Conservation (phyloP, 163 green algal species). For the Chlamydomonas reinhardtii region DNA sequence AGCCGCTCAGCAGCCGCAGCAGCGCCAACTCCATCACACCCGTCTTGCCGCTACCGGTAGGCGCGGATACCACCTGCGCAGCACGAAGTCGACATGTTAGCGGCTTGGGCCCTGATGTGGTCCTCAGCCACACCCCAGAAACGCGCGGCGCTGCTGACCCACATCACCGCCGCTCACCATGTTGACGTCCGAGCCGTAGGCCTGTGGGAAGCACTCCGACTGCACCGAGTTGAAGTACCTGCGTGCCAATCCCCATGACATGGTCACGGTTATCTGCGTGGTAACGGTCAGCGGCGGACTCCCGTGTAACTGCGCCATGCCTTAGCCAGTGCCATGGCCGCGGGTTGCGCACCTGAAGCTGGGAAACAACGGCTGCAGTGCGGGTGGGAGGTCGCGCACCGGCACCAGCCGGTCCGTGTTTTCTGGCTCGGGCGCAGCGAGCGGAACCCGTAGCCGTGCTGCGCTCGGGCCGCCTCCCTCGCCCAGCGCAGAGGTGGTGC, state of each 20-base stretch:
- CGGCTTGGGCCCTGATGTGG: too few relatives aligned
- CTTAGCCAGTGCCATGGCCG: too few relatives aligned
- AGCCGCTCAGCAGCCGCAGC: constrained; percentile 72
- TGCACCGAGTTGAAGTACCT: constrained; percentile 97
- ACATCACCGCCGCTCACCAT: constrained; percentile 68
- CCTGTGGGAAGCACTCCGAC: constrained; percentile 85
- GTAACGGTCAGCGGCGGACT: too few relatives aligned
- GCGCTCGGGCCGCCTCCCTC: neutral
- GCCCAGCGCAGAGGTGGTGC: neutral
- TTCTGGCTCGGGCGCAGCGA: neutral
- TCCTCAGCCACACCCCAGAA: too few relatives aligned
- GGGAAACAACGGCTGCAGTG: constrained; percentile 30
- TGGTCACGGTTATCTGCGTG: too few relatives aligned
- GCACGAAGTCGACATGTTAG: too few relatives aligned
- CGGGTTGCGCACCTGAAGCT: constrained; percentile 17
- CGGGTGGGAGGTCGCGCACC: constrained; percentile 10
- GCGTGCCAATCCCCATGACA: neutral
- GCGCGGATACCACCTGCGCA: constrained; percentile 81
- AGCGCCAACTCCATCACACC: constrained; percentile 94
- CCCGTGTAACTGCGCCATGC: too few relatives aligned
- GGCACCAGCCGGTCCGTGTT: constrained; percentile 16
- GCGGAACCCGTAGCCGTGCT: neutral
- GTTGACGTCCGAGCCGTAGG: constrained; percentile 78
- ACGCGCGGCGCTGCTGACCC: neutral
- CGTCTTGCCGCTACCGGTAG: constrained; percentile 95